These are phyloP conservation scores for Podaxis carcinomalis DNA, from an alignment of 768 basidiomycete genomes.

Conservation along the genomic window DNA sequence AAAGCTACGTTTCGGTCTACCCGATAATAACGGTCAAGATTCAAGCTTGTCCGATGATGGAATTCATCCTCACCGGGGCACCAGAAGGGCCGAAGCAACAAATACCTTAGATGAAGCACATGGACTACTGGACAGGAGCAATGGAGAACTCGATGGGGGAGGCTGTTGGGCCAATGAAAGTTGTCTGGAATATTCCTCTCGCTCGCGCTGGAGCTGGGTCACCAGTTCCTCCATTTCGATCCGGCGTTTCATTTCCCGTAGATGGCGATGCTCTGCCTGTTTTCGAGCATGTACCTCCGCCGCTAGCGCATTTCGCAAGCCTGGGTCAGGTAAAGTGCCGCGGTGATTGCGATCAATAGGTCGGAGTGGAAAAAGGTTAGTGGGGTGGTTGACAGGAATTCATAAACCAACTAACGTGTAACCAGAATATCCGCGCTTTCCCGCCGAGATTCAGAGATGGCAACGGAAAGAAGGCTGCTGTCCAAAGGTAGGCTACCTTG, in stretches of 20 bases:
- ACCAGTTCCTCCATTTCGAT: slow-evolving; percentile 11
- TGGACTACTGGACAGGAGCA: slow-evolving; percentile 10
- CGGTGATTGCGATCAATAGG: no score
- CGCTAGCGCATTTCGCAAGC: slow-evolving; percentile 4
- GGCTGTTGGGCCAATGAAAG: background rate
- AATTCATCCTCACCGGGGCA: background rate
- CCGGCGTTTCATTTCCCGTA: slow-evolving; percentile 7
- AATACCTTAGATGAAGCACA: background rate
- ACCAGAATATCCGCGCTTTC: background rate
- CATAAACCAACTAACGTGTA: background rate
- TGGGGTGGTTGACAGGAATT: background rate
- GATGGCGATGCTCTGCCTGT: slow-evolving; percentile 3
- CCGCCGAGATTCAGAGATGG: background rate
- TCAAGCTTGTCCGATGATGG: background rate
- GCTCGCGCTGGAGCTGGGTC: slow-evolving; percentile 7
- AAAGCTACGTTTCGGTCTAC: background rate
- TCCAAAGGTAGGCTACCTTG: background rate
- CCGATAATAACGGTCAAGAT: background rate
- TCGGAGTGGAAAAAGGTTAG: background rate
- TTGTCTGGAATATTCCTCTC: background rate
- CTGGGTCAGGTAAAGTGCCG: background rate
- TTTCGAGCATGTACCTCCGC: slow-evolving; percentile 4
- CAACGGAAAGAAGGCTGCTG: background rate
- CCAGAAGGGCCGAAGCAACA: background rate
- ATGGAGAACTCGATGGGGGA: slow-evolving; percentile 4